Evolutionary conservation across 2,329 filamentous ascomycete species (phyloP).

Genomic region (Colletotrichum musicola): DNA sequence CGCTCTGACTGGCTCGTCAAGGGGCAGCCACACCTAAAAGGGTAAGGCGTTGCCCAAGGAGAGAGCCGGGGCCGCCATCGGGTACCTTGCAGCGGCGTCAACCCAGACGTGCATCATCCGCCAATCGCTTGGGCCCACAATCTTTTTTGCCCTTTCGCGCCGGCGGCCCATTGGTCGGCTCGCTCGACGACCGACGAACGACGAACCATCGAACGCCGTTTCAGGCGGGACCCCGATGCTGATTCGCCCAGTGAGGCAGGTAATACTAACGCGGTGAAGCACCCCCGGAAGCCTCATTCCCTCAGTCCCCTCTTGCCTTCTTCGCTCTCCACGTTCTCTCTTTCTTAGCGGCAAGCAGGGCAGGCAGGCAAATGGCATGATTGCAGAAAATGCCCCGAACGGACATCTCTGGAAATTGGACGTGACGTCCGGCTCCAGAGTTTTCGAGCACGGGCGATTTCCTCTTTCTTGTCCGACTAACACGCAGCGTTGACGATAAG

Average conservation of each 20-base stretch:
- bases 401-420: constrained; percentile 24
- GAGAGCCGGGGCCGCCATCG: constrained; percentile 9
- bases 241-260: constrained; percentile 24
- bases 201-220: constrained; percentile 36
- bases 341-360: constrained; percentile 22
- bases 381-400: constrained; percentile 9
- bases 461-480: neutral
- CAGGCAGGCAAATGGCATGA: neutral
- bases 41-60: neutral
- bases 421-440: constrained; percentile 13
- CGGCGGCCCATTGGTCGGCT: neutral
- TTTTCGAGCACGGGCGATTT: neutral
- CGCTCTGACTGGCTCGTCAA: constrained; percentile 11
- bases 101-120: constrained; percentile 32
- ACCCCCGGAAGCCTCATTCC: too few relatives aligned
- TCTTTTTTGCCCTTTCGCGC: neutral
- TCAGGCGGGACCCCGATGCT: constrained; percentile 24
- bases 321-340: neutral
- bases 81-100: constrained; percentile 37
- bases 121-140: constrained; percentile 21
- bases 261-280: too few relatives aligned
- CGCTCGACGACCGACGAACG: constrained; percentile 29
- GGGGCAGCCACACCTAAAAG: neutral
- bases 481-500: too few relatives aligned
- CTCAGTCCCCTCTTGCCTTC: neutral